Evolutionary conservation across 2,329 filamentous ascomycete genomes (phyloP).

Genomic region (Rutstroemia sp.): DNA sequence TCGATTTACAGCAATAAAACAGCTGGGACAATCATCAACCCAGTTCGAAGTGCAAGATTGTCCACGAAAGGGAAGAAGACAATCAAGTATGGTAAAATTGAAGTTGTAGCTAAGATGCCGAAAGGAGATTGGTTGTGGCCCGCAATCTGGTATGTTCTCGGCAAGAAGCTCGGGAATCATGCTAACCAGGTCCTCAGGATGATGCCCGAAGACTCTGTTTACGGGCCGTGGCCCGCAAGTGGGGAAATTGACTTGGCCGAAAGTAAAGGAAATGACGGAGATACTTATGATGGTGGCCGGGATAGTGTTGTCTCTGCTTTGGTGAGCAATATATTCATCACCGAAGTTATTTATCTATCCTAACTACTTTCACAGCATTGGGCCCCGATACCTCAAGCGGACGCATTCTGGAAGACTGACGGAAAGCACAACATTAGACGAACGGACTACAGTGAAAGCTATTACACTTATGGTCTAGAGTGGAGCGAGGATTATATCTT

Average conservation of each 20-base stretch:
- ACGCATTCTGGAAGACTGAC: slow-evolving; percentile 19
- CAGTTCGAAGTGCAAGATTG: slow-evolving; percentile 42
- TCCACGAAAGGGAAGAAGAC: slow-evolving; percentile 40
- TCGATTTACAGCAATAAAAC: slow-evolving; percentile 34
- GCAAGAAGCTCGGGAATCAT: background rate
- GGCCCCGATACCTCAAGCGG: slow-evolving; percentile 31
- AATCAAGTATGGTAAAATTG: slow-evolving; percentile 44
- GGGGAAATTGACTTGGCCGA: slow-evolving; percentile 49
- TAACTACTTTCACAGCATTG: slow-evolving; percentile 32
- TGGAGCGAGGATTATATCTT: slow-evolving; percentile 47
- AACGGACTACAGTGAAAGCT: slow-evolving; percentile 35
- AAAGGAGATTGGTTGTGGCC: slow-evolving; percentile 50
- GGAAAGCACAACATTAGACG: slow-evolving; percentile 25
- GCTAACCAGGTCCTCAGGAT: slow-evolving; percentile 31
- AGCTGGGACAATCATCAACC: slow-evolving; percentile 40
- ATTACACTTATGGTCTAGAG: slow-evolving; percentile 46
- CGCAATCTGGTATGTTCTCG: slow-evolving; percentile 28
- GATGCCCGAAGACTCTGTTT: slow-evolving; percentile 41
- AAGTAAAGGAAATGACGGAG: slow-evolving; percentile 39
- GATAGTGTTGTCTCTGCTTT: slow-evolving; percentile 38
- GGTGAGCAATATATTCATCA: slow-evolving; percentile 30
- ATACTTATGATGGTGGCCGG: slow-evolving; percentile 34
- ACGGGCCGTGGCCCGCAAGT: slow-evolving; percentile 43
- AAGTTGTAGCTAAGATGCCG: slow-evolving; percentile 46
- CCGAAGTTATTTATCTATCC: background rate